Evolutionary conservation across 2,329 filamentous ascomycete genomes (phyloP), one percentile per base, ranked within the genome.

Genomic region (Phialemonium atrogriseum): DNA sequence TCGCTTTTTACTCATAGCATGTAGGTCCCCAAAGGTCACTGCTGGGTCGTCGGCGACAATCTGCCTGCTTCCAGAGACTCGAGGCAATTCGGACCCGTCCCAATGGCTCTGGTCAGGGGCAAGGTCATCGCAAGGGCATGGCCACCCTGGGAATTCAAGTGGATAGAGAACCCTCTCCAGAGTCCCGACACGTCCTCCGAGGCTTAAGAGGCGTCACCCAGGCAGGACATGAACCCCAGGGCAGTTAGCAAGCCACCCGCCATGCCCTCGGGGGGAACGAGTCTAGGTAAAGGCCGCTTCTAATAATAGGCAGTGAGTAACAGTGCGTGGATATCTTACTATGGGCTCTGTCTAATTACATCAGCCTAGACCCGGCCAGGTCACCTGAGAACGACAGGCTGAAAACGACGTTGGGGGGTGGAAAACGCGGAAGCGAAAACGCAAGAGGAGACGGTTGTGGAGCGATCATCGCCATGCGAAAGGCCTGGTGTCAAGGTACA

Each of bases 11-110:
- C n/a, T n/a, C n/a, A n/a, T n/a, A n/a, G n/a, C n/a, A n/a, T n/a
- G n/a, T 48, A 93, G 84, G 77, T 98, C 11, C 91, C 91, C 0
- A 68, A 83, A 50, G 91, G 91, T 2, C 91, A 98, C 64, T 93
- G 87, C 48, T 96, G 86, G 76, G 64, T 95, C 6, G 74, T 78
- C 3, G 91, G 91, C 3, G 91, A 98, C 56, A 96, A 96, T 55
- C 51, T 94, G 39, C 68, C 76, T 4, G 81, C 74, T 48, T 95
- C 87, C 15, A 67, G 85, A 42, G 91, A 98, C 62, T 95, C 87
- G 25, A 77, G 91, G 39, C 66, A 78, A 24, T 94, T 82, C 60
- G 91, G 91, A 0, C 86, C 91, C 0, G 54, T 98, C 17, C 91
- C 91, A 1, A 62, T 98, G 50, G 89, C 76, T 2, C 62, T 98